These are phyloP conservation scores for Saccharomycopsis capsularis DNA, from an alignment of 805 yeast genomes.

Conservation along the genomic window DNA sequence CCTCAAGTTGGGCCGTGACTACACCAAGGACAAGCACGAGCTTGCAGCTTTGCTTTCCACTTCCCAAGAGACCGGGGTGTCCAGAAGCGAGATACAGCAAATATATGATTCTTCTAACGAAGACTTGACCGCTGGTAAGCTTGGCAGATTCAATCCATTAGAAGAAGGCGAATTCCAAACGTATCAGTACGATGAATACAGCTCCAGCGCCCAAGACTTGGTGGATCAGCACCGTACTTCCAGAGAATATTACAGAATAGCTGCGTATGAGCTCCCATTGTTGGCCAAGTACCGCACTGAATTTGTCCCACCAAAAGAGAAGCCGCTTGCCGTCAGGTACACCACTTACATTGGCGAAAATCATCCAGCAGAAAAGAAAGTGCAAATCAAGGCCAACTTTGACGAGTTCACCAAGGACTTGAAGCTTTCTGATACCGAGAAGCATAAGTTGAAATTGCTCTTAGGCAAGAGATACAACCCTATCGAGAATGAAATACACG, in stretches of 20 bases:
- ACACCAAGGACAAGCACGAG: slow-evolving; percentile 45
- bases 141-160: slow-evolving; percentile 26
- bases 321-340: slow-evolving; percentile 63
- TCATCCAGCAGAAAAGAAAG: slow-evolving; percentile 65
- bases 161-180: slow-evolving; percentile 35
- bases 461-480: slow-evolving; percentile 74
- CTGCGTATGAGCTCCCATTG: slow-evolving; percentile 89
- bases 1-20: slow-evolving; percentile 43
- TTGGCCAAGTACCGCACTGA: slow-evolving; percentile 68
- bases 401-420: slow-evolving; percentile 33
- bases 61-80: slow-evolving; percentile 36
- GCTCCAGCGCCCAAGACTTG: slow-evolving; percentile 64
- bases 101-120: slow-evolving; percentile 29
- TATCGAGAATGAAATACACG: slow-evolving; percentile 49
- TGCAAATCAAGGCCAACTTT: slow-evolving; percentile 44
- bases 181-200: slow-evolving; percentile 59
- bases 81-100: slow-evolving; percentile 22
- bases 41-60: slow-evolving; percentile 50
- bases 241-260: slow-evolving; percentile 70
- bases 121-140: slow-evolving; percentile 31
- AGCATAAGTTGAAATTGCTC: slow-evolving; percentile 71
- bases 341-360: slow-evolving; percentile 68
- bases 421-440: slow-evolving; percentile 42
- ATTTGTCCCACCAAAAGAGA: slow-evolving; percentile 44
- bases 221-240: slow-evolving; percentile 66